Conservation (phyloP, 2,329 filamentous ascomycete species). For the Fusarium nygamai region DNA sequence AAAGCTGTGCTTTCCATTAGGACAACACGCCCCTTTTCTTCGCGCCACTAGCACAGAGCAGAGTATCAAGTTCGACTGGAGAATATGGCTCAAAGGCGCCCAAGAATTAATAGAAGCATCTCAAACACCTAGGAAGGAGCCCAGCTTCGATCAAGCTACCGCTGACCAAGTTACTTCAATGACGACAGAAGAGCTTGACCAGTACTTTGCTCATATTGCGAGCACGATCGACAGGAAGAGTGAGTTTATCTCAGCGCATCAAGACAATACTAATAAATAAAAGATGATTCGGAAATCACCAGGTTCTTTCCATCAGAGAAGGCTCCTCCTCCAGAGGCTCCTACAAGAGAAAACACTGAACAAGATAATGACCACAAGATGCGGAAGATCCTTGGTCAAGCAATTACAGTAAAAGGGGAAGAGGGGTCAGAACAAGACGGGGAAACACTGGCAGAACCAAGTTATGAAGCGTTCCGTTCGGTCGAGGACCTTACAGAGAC, state of each 20-base stretch:
- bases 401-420: slow-evolving; percentile 18
- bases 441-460: not conserved
- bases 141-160: slow-evolving; percentile 61
- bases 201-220: slow-evolving; percentile 65
- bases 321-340: slow-evolving; percentile 20
- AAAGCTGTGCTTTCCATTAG: slow-evolving; percentile 83
- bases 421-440: slow-evolving; percentile 4
- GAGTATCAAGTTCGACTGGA: slow-evolving; percentile 70
- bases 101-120: slow-evolving; percentile 33
- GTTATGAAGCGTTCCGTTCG: slow-evolving; percentile 47
- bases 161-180: slow-evolving; percentile 72
- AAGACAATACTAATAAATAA: slow-evolving; percentile 10
- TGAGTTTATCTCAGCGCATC: slow-evolving; percentile 28
- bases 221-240: slow-evolving; percentile 48
- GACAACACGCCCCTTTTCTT: slow-evolving; percentile 59
- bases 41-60: slow-evolving; percentile 19
- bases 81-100: slow-evolving; percentile 69
- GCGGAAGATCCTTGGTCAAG: slow-evolving; percentile 34
- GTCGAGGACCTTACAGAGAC: slow-evolving; percentile 46
- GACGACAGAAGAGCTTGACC: slow-evolving; percentile 68
- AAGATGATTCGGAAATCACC: slow-evolving; percentile 45
- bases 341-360: slow-evolving; percentile 37
- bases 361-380: slow-evolving; percentile 40
- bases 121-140: slow-evolving; percentile 12
- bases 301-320: slow-evolving; percentile 50